Evolutionary conservation across 192 early-diverging fungal genomes (phyloP).

Genomic region (Coemansia sp.): DNA sequence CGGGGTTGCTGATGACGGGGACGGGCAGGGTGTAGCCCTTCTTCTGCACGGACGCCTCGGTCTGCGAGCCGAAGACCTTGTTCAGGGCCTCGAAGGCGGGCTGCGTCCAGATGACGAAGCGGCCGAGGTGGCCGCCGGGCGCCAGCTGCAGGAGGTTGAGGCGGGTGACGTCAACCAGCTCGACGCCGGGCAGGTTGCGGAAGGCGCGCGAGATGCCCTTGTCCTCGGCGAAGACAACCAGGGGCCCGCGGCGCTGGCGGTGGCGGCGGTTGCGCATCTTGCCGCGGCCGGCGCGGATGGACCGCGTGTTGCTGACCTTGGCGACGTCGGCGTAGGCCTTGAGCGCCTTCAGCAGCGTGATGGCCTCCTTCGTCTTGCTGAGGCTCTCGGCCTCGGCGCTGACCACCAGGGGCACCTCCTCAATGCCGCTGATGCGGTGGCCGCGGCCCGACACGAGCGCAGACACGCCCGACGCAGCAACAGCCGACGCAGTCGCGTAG

Average conservation of each 20-base stretch:
- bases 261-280: constrained; percentile 96
- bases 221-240: constrained; percentile 94
- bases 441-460: constrained; percentile 93
- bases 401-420: constrained; percentile 94
- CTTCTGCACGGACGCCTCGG: constrained; percentile 77
- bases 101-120: constrained; percentile 99
- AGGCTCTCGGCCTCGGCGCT: constrained; percentile 74
- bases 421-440: constrained; percentile 89
- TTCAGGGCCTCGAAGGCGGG: constrained; percentile 89
- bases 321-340: constrained; percentile 92
- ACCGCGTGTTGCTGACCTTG: constrained; percentile 93
- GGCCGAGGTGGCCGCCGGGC: constrained; percentile 97
- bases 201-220: constrained; percentile 91
- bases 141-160: constrained; percentile 98
- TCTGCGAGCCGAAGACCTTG: constrained; percentile 87
- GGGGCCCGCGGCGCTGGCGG: constrained; percentile 93
- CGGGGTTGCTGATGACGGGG: constrained; percentile 88
- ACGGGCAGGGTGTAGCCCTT: constrained; percentile 88
- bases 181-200: constrained; percentile 98
- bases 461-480: constrained; percentile 91
- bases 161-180: constrained; percentile 83
- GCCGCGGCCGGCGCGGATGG: constrained; percentile 93
- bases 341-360: constrained; percentile 84
- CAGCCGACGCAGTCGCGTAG: constrained; percentile 93
- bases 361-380: constrained; percentile 91